Base-by-base conservation (phyloP, 495 filamentous ascomycete genomes). In the Talaromyces borbonicus region DNA sequence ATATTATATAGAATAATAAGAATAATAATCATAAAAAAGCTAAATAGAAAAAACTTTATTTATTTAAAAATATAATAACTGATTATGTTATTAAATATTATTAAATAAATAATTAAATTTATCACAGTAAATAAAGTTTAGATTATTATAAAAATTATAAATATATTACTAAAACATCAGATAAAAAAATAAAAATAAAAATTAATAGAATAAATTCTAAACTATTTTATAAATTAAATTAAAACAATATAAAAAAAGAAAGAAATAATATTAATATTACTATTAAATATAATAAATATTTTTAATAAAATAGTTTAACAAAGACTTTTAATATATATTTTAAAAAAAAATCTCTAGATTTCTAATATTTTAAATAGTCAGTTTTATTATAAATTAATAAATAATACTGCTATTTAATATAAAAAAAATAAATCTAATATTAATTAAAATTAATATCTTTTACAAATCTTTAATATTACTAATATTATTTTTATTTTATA, bases 371-470 rank as follows among this genome's bases (percentile, higher is more conserved):
- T n/a, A n/a, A n/a, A n/a, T n/a, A n/a, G n/a, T n/a, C n/a, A n/a
- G n/a, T n/a, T n/a, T n/a, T n/a, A n/a, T n/a, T n/a, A n/a, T n/a
- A n/a, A n/a, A n/a, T n/a, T n/a, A n/a, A n/a, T n/a, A n/a, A n/a
- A n/a, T n/a, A n/a, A n/a, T n/a, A n/a, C n/a, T n/a, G n/a, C n/a
- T n/a, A n/a, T n/a, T 24, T 12, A 31, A 45, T 16, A 45, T 4
- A 26, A 32, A 41, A 41, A n/a, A 48, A 33, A 30, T 32, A 19
- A 38, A 48, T 22, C 43, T 41, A 48, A 24, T 31, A 42, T 26
- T 30, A 19, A 35, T 24, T 14, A 44, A 43, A 46, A 47, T 49
- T 42, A 40, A 47, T 46, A 46, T 49, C 43, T 25, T 49, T 35
- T 46, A 24, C 33, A 36, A 50, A 53, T 42, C 35, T 46, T 15